Evolutionary conservation across 305 asterid species (phyloP).

Genomic region (Solanum hybrid): DNA sequence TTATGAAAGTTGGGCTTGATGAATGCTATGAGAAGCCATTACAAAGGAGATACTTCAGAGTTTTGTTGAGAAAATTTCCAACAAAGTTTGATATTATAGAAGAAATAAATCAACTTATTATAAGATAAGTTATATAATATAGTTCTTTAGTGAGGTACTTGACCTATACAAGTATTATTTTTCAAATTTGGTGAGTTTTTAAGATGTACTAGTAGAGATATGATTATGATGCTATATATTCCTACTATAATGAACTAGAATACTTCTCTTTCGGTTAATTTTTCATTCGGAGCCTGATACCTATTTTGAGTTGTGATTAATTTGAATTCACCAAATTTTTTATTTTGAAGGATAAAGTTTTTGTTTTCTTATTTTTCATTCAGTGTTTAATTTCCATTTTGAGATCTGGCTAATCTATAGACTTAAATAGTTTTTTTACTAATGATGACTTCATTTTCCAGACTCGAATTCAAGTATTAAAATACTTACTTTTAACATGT

Average conservation of each 20-base stretch:
- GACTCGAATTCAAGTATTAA: not conserved
- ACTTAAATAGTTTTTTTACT: too few relatives aligned
- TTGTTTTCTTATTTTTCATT: not conserved
- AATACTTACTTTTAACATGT: not conserved
- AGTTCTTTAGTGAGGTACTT: not conserved
- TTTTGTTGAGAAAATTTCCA: not conserved
- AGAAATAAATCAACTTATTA: not conserved
- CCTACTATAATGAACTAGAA: not conserved
- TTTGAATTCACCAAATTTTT: not conserved
- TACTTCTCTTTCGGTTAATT: not conserved
- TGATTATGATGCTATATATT: slow-evolving; percentile 18
- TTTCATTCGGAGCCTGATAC: not conserved
- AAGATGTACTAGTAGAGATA: not conserved
- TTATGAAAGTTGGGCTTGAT: not conserved
- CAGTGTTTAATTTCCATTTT: too few relatives aligned
- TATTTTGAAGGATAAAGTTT: not conserved
- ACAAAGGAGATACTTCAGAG: not conserved
- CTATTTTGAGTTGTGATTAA: not conserved
- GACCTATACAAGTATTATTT: not conserved
- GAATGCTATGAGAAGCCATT: not conserved
- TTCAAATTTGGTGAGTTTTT: not conserved
- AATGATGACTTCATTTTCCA: too few relatives aligned
- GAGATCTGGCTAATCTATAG: too few relatives aligned
- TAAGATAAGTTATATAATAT: too few relatives aligned
- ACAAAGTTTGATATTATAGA: not conserved